Percentiles rank a stretch among this genome's conserved stretches.
Evolutionary conservation across 2,329 filamentous ascomycete genomes (phyloP).

Genomic region (Cladophialophora chaetospira): DNA sequence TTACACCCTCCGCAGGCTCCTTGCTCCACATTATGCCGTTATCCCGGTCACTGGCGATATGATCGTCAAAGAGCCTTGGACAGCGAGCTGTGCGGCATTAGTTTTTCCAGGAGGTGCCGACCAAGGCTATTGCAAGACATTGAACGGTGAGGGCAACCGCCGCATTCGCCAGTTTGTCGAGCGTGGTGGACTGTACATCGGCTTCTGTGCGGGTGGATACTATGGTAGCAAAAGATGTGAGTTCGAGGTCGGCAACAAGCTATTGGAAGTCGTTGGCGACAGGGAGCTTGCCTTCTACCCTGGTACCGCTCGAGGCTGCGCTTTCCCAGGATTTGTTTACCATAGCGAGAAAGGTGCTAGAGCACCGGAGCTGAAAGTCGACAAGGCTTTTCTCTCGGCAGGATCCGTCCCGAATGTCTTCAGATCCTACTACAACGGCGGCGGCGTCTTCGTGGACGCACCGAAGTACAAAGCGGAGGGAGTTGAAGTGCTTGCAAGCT

Average conservation of each 20-base stretch:
- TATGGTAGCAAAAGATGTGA: constrained; percentile 82
- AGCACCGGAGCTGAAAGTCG: constrained; percentile 68
- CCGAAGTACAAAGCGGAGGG: constrained; percentile 61
- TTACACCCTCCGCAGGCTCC: constrained; percentile 79
- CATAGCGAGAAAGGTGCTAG: constrained; percentile 81
- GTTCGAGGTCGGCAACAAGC: constrained; percentile 82
- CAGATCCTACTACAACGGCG: constrained; percentile 87
- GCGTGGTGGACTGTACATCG: constrained; percentile 80
- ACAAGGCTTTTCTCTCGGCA: constrained; percentile 59
- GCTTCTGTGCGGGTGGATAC: constrained; percentile 93
- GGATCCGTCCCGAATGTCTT: constrained; percentile 63
- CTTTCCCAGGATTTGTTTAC: constrained; percentile 89
- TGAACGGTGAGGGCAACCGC: constrained; percentile 86
- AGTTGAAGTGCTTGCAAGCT: constrained; percentile 81
- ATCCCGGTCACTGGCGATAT: constrained; percentile 77
- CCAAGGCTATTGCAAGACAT: constrained; percentile 79
- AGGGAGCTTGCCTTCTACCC: constrained; percentile 89
- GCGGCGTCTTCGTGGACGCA: constrained; percentile 87
- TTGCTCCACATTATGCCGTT: constrained; percentile 90
- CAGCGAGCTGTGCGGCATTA: constrained; percentile 78
- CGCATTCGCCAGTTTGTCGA: constrained; percentile 84
- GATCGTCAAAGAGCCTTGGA: constrained; percentile 90
- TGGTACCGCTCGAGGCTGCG: constrained; percentile 79
- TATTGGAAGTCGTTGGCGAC: constrained; percentile 80
- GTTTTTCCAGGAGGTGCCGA: constrained; percentile 96